These are phyloP conservation scores for Cetraspora pellucida DNA, from an alignment of 192 early-diverging fungal species.

Conservation along the genomic window DNA sequence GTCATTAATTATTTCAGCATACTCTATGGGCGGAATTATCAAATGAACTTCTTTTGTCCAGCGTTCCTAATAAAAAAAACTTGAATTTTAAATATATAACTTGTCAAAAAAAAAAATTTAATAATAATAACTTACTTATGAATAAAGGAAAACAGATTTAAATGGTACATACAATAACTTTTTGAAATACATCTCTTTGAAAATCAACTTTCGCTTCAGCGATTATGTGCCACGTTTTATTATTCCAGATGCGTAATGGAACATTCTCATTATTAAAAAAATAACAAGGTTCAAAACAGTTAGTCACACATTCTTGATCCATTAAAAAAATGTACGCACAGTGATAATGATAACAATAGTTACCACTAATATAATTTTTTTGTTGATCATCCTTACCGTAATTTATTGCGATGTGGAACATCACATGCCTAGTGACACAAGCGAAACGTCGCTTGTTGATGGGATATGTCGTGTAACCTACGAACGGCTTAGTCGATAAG, in stretches of 20 bases:
- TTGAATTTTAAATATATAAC: neutral
- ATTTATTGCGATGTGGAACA: too few species aligned
- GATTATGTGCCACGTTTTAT: slow-evolving; percentile 41
- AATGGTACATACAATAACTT: slow-evolving; percentile 44
- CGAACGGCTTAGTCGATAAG: too few species aligned
- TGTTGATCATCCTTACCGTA: too few species aligned
- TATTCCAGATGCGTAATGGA: neutral
- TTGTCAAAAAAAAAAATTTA: slow-evolving; percentile 21
- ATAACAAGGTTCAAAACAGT: neutral
- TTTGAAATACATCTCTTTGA: slow-evolving; percentile 48
- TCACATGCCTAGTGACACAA: too few species aligned
- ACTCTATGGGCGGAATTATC: slow-evolving; percentile 55
- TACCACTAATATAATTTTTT: too few species aligned
- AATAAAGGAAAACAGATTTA: neutral
- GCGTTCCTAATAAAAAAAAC: slow-evolving; percentile 30
- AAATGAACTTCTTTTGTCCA: slow-evolving; percentile 55
- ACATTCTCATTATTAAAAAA: neutral
- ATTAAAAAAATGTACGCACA: too few species aligned
- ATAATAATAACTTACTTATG: neutral
- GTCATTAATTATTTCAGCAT: slow-evolving; percentile 38
- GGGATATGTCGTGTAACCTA: too few species aligned
- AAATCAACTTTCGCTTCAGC: slow-evolving; percentile 47
- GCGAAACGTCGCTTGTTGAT: too few species aligned
- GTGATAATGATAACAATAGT: too few species aligned
- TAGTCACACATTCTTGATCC: too few species aligned